Conservation (phyloP, 2,329 filamentous ascomycete species). For the Exophiala calicioides region DNA sequence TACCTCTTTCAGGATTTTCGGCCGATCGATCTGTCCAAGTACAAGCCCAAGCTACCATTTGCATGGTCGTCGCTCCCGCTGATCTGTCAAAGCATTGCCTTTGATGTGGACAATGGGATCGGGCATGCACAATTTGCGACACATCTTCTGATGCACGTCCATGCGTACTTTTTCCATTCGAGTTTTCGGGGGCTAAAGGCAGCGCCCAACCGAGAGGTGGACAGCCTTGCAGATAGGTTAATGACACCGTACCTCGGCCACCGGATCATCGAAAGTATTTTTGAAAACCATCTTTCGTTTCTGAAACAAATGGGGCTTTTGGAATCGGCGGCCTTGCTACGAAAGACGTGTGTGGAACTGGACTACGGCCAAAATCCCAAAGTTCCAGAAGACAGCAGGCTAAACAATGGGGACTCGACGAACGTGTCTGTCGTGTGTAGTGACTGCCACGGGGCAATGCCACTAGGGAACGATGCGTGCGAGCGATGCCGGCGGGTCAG, state of each 20-base stretch:
- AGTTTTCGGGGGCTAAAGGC: slow-evolving; percentile 18
- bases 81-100: slow-evolving; percentile 30
- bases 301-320: slow-evolving; percentile 43
- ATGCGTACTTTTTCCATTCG: slow-evolving; percentile 43
- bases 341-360: slow-evolving; percentile 48
- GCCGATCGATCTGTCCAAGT: slow-evolving; percentile 29
- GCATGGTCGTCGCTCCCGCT: slow-evolving; percentile 30
- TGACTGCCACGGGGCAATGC: slow-evolving; percentile 23
- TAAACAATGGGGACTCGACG: slow-evolving; percentile 14
- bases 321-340: slow-evolving; percentile 54
- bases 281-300: slow-evolving; percentile 59
- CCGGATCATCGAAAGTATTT: slow-evolving; percentile 49
- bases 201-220: background rate
- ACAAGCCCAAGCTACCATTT: slow-evolving; percentile 29
- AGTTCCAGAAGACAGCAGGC: slow-evolving; percentile 12
- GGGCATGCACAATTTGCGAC: slow-evolving; percentile 51
- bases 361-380: slow-evolving; percentile 16
- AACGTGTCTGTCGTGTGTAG: slow-evolving; percentile 22
- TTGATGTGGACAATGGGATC: slow-evolving; percentile 41
- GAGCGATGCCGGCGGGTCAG: slow-evolving; percentile 21
- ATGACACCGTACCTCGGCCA: slow-evolving; percentile 47
- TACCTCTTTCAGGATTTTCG: slow-evolving; percentile 29
- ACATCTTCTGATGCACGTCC: slow-evolving; percentile 48
- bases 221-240: slow-evolving; percentile 26
- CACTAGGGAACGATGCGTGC: slow-evolving; percentile 20